A percentile compares a stretch with the other conserved stretches of the same genome.
These are phyloP conservation scores for slime mould (Dictyostelium discoideum) DNA, from an alignment of 78 protist species.

Conservation along the genomic window DNA sequence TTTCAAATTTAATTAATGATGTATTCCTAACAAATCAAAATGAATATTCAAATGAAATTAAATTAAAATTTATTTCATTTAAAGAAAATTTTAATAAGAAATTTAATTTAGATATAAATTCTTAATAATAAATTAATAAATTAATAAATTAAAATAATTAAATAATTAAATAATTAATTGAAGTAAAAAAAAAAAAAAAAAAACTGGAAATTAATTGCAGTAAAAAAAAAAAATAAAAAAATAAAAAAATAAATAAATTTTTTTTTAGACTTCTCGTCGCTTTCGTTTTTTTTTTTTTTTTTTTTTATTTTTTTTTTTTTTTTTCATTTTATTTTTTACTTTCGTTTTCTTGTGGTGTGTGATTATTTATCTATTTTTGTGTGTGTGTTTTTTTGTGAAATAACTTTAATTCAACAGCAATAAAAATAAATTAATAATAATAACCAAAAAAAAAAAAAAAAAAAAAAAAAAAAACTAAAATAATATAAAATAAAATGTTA, in stretches of 20 bases:
- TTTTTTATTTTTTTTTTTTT: conserved; percentile 1
- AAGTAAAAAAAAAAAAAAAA: neutral
- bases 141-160: neutral
- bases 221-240: neutral
- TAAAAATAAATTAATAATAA: neutral
- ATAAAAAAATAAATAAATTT: neutral
- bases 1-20: conserved; percentile 19
- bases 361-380: neutral
- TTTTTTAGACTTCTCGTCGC: neutral
- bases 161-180: neutral
- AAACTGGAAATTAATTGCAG: no score
- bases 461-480: neutral
- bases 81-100: conserved; percentile 24
- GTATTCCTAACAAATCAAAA: neutral
- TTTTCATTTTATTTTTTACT: neutral
- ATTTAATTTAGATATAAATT: neutral
- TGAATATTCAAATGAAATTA: neutral
- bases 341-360: neutral
- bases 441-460: neutral
- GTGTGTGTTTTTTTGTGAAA: no score
- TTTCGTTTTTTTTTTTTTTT: neutral
- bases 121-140: neutral
- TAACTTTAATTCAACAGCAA: neutral
- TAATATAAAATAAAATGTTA: neutral
- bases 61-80: conserved; percentile 8